Base-by-base conservation (phyloP, 163 green algal genomes). In the Scenedesmus sp. region DNA sequence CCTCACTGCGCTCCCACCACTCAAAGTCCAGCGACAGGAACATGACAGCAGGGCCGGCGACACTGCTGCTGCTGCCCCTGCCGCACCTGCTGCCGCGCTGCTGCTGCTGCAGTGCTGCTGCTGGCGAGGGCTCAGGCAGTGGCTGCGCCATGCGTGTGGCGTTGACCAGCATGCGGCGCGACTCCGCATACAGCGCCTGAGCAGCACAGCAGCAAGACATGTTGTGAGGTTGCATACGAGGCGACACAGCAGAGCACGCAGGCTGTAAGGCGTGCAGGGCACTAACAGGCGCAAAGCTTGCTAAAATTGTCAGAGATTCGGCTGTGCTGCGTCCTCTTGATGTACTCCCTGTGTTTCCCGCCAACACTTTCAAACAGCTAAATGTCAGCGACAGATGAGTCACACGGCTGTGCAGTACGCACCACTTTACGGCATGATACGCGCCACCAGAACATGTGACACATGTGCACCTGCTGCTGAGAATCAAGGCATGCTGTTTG, bases 11-110 rank as follows among this genome's bases (percentile, higher is more conserved):
- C 88, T 92, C 88, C 88, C 88, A 92, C 81, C 81, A 92, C 88
- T 92, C 88, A 84, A 92, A 88, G 82, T 92, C 88, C 20, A 92
- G 46, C 9, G 88, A 70, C 10, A 92, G 8, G 57, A 91, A 82
- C 70, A 91, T 86, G 26, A 1, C 8, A 23, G 57, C 79, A 67
- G 4, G n/a, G 83, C 18, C n/a, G 52, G n/a, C 7, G 15, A 3
- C 76, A 23, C 76, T 23, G 57, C 56, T 76, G 57, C 59, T 62
- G 73, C 16, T 4, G 20, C 5, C n/a, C n/a, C n/a, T 9, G 12
- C 46, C 52, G 10, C 13, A 23, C 64, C 67, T n/a, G 79, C 18
- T 55, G 66, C 6, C 13, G 12, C 18, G 73, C 18, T 76, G 13
- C 64, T 26, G 62, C 26, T 26, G 13, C n/a, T 67, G 84, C 64